Evolutionary conservation across 176 grass and related monocot species (phyloP), one percentile per base, ranked within the genome.

Genomic region (Tuctoria greenei): DNA sequence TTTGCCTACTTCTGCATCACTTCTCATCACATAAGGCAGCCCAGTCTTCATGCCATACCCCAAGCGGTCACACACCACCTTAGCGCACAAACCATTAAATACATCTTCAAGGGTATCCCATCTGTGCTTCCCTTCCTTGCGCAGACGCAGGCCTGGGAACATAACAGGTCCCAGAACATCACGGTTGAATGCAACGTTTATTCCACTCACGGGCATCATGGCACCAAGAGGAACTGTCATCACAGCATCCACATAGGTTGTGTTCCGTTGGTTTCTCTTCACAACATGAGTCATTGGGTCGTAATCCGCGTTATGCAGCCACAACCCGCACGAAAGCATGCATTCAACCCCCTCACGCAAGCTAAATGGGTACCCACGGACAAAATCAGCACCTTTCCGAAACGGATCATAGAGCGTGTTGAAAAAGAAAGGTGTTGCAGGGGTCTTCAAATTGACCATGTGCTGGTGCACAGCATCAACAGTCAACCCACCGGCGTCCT

Each of bases 331-430:
- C 1, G 95, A 99, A 66, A 99, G 81, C 64, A 74, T 78, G 60
- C 89, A 95, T 18, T 91, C 88, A n/a, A 90, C 91, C 8, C 93
- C 93, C 31, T 78, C 83, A 0, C 95, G 88, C 86, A 95, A 65
- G 74, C 95, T 99, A 63, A 99, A 99, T 51, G 93, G 95, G 79
- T 95, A 99, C 23, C 95, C 95, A 60, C 95, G 95, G 68, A 99
- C 95, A 67, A 99, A 99, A 67, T 99, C 95, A 51, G 91, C 79
- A 62, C 91, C 95, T 57, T 91, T 66, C 7, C 86, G 69, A 84
- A 72, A 99, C 44, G 91, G 95, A 56, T 99, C 93, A 35, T 96
- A 96, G 9, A 96, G 84, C 4, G 93, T 96, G 84, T 96, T 96
- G 89, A 96, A 96, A 74, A 96, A 96, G 78, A 92, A 92, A 55